Conservation (phyloP, 495 filamentous ascomycete genomes). For the Aspergillus nidulans region DNA sequence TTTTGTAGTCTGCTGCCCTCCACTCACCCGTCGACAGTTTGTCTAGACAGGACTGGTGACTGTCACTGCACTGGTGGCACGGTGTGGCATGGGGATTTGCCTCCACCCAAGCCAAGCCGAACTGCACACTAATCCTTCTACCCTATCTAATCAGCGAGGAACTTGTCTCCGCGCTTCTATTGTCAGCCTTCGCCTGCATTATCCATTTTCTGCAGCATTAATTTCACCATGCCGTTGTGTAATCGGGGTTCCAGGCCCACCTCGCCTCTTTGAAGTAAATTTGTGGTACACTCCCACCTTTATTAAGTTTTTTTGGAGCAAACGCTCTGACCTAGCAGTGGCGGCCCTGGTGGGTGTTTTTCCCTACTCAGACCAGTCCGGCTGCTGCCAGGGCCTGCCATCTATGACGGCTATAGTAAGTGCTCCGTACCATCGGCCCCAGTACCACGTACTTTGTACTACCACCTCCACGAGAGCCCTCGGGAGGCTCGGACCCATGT, state of each 20-base stretch:
- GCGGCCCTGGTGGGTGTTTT: neutral
- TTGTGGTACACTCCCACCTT: neutral
- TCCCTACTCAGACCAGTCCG: neutral
- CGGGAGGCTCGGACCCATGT: neutral
- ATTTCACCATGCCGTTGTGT: neutral
- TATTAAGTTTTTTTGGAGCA: neutral
- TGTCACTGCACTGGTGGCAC: too few relatives aligned
- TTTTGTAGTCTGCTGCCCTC: too few relatives aligned
- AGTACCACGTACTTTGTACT: too few relatives aligned
- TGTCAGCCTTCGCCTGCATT: neutral
- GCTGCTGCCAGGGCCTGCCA: neutral
- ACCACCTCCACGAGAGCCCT: neutral
- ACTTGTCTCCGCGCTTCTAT: neutral
- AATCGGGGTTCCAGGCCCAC: neutral
- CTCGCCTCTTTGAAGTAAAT: neutral
- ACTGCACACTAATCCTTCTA: neutral
- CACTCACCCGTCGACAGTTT: slow-evolving; percentile 4
- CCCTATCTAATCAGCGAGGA: slow-evolving; percentile 10
- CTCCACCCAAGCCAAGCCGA: slow-evolving; percentile 1
- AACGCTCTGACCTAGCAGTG: neutral
- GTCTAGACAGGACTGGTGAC: slow-evolving; percentile 4
- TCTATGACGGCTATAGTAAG: neutral
- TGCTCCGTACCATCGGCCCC: neutral
- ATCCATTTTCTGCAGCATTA: neutral
- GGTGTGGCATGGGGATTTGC: neutral